A percentile compares a stretch with the other conserved stretches of the same genome.
Conservation (phyloP, 2,329 filamentous ascomycete genomes). For the Colletotrichum tropicale region DNA sequence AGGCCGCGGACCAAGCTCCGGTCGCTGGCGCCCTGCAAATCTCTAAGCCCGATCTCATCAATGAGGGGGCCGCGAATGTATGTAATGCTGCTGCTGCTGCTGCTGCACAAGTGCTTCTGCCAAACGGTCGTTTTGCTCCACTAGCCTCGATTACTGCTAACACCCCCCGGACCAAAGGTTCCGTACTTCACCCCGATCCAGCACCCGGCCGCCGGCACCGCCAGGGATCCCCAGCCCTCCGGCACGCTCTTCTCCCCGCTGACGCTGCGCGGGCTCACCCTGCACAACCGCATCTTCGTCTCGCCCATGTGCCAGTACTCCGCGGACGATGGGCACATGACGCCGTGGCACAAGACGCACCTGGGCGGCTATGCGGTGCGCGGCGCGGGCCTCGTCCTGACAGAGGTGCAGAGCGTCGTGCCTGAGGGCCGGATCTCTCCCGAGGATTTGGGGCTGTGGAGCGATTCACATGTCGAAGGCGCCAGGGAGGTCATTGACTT, state of each 20-base stretch:
- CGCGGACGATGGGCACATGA: constrained; percentile 43
- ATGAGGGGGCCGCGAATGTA: constrained; percentile 35
- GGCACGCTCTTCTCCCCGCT: constrained; percentile 46
- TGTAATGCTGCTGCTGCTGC: neutral
- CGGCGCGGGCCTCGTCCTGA: constrained; percentile 64
- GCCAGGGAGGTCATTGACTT: constrained; percentile 67
- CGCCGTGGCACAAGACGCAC: constrained; percentile 47
- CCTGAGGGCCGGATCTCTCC: constrained; percentile 76
- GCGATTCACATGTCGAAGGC: constrained; percentile 70
- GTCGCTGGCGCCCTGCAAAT: neutral
- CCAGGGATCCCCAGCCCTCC: constrained; percentile 51
- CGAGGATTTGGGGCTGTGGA: constrained; percentile 71
- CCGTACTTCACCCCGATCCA: constrained; percentile 57
- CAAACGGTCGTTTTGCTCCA: neutral
- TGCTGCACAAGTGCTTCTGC: neutral
- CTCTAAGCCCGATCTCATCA: constrained; percentile 1
- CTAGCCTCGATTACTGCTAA: neutral
- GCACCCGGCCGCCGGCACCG: constrained; percentile 47
- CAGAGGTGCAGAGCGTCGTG: constrained; percentile 73
- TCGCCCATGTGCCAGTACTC: constrained; percentile 54
- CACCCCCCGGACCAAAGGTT: neutral
- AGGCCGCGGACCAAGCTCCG: constrained; percentile 1
- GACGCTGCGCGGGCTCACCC: constrained; percentile 44
- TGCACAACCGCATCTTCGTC: constrained; percentile 51
- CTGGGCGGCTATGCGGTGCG: constrained; percentile 39